Evolutionary conservation across 2,329 filamentous ascomycete genomes (phyloP), one percentile per base, ranked within the genome.

Genomic region (Xylariaceae sp.): DNA sequence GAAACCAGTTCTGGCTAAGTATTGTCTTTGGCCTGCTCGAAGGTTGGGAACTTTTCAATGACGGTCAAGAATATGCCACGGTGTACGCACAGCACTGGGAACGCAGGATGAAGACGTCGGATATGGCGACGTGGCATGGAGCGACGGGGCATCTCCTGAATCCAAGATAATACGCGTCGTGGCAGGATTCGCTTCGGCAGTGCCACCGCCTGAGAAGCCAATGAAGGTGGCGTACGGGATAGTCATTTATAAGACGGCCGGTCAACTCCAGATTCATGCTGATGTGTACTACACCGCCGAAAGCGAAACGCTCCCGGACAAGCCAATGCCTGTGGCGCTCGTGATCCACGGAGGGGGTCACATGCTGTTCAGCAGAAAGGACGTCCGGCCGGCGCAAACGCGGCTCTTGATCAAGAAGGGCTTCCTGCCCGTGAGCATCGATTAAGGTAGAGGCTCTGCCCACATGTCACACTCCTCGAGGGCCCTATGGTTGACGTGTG

Each of bases 381-480:
- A 68, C 4, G 53, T 75, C 3, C 59, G 68, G 1, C 63, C 65
- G 1, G 35, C 48, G 1, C 76, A 78, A 43, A 71, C 63, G 0
- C 43, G 55, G 2, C 48, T 62, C 2, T 64, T 78, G 0, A 61
- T 77, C 0, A 49, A 61, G 0, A 48, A 58, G 3, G 73, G 73
- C 0, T 68, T 78, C 27, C 58, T 79, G 0, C 75, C 76, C 0
- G 61, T 80, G 10, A 75, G 71, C 52, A 45, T 78, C 0, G 76
- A 80, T 55, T 75, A n/a, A n/a, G n/a, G n/a, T n/a, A 79, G 51
- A 61, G 75, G 0, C 66, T 80, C 1, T 79, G 75, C 49, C 77
- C 76, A 0, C 74, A 78, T 39, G 62, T 68, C 1, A 71, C 62
- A 18, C 55, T 80, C 6, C 42, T 63, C 2, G 67, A 75, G 1